These are phyloP conservation scores for Gelatoporia subvermispora DNA, from an alignment of 768 basidiomycete species.

Conservation along the genomic window DNA sequence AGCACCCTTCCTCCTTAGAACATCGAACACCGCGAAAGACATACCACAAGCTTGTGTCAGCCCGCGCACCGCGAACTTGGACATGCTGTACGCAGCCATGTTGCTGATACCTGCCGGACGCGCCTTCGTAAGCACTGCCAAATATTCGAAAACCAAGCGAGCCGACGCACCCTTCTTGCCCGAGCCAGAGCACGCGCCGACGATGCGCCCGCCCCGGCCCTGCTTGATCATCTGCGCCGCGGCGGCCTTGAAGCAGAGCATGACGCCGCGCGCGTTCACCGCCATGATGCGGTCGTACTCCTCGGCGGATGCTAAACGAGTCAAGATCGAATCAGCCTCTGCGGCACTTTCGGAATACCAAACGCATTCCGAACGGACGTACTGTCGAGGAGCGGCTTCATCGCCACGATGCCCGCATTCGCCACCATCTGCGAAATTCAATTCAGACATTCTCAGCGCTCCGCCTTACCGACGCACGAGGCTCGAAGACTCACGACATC, in stretches of 20 bases:
- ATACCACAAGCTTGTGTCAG: constrained; percentile 31
- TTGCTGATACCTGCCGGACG: constrained; percentile 4
- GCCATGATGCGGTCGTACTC: constrained; percentile 13
- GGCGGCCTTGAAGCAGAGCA: constrained; percentile 38
- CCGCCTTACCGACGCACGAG: no score
- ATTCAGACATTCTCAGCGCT: not conserved
- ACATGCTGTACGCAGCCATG: constrained; percentile 15
- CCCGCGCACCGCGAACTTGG: constrained; percentile 23
- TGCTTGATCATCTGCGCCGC: constrained; percentile 40
- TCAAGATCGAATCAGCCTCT: constrained; percentile 9
- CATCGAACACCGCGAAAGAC: not conserved
- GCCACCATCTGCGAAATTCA: constrained; percentile 20
- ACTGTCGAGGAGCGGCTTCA: constrained; percentile 13
- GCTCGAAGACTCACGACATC: constrained; percentile 38
- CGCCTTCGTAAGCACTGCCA: constrained; percentile 28
- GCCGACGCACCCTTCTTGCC: constrained; percentile 24
- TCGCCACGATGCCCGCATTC: constrained; percentile 20
- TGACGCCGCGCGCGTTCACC: constrained; percentile 35
- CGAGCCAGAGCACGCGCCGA: constrained; percentile 24
- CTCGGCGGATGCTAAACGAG: not conserved
- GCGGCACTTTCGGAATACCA: constrained; percentile 10
- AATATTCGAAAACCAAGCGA: not conserved
- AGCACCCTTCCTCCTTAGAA: no score
- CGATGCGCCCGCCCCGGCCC: constrained; percentile 36
- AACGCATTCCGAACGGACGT: not conserved